A percentile compares a stretch with the other conserved stretches of the same genome.
Evolutionary conservation across 805 yeast genomes (phyloP).

Genomic region (Myxozyma lipomycoides): DNA sequence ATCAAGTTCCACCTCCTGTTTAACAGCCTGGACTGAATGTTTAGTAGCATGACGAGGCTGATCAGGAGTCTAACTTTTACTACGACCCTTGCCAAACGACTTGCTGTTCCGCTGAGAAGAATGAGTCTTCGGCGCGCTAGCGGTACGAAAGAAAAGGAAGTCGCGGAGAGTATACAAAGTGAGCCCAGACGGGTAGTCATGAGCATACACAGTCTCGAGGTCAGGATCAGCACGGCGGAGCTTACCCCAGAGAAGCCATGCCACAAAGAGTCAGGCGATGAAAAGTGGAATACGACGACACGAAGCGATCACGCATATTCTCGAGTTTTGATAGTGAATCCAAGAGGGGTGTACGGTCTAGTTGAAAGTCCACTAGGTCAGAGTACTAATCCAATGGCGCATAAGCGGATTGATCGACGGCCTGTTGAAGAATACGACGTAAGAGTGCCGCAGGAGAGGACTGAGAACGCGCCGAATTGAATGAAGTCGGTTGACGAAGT

Average conservation of each 20-base stretch:
- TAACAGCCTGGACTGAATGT: no score
- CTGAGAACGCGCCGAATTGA: neutral
- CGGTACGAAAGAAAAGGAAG: neutral
- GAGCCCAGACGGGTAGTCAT: neutral
- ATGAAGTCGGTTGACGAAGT: neutral
- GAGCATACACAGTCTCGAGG: neutral
- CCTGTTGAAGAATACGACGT: neutral
- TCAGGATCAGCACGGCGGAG: neutral
- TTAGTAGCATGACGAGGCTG: no score
- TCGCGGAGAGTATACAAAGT: neutral
- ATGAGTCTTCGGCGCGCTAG: neutral
- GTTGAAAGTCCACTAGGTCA: neutral
- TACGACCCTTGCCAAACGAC: no score
- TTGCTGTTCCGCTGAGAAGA: no score
- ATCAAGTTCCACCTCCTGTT: no score
- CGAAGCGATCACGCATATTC: neutral
- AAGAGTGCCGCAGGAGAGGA: neutral
- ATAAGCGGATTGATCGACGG: neutral
- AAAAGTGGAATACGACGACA: neutral
- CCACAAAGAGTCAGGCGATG: neutral
- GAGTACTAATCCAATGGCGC: no score
- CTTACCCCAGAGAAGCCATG: neutral
- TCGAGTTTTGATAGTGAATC: neutral
- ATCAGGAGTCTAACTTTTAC: no score
- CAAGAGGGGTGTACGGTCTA: neutral